A percentile compares a stretch with the other conserved stretches of the same genome.
Evolutionary conservation across 2,329 filamentous ascomycete genomes (phyloP).

Genomic region (Penicillium sp.): DNA sequence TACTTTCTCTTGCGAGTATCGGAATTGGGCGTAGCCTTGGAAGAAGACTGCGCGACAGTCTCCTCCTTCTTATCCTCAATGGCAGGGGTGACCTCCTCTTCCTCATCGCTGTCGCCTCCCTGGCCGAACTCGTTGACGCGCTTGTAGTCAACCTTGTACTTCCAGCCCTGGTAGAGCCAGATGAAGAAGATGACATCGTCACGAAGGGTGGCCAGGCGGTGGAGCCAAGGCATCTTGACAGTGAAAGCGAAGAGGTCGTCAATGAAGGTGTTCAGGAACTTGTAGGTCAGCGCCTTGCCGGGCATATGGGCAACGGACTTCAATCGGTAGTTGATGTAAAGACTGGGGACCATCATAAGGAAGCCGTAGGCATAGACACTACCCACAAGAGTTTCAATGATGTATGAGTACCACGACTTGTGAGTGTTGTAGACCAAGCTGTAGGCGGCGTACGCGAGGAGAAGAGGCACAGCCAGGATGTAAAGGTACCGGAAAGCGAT

Average conservation of each 20-base stretch:
- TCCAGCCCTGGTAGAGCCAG: constrained; percentile 92
- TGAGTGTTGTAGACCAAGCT: constrained; percentile 89
- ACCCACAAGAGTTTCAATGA: constrained; percentile 92
- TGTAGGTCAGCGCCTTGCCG: constrained; percentile 94
- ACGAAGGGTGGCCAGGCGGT: constrained; percentile 85
- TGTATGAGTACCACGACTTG: constrained; percentile 97
- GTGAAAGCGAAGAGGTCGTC: constrained; percentile 98
- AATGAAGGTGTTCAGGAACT: constrained; percentile 98
- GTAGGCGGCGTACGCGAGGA: constrained; percentile 87
- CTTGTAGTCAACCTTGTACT: constrained; percentile 87
- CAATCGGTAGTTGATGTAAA: constrained; percentile 99
- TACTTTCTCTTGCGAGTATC: constrained; percentile 40
- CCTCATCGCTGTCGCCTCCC: constrained; percentile 83
- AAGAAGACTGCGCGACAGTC: constrained; percentile 29
- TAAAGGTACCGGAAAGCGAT: constrained; percentile 99
- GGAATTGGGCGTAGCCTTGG: constrained; percentile 28
- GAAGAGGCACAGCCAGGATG: constrained; percentile 82
- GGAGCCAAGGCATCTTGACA: constrained; percentile 97
- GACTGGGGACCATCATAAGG: constrained; percentile 95
- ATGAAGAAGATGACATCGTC: constrained; percentile 99
- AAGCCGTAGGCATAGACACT: constrained; percentile 98
- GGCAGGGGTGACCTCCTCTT: constrained; percentile 45
- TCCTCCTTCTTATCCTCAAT: constrained; percentile 23
- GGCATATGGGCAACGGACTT: constrained; percentile 96
- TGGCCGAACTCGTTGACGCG: constrained; percentile 98